Percentiles rank a stretch among this genome's conserved stretches.
Evolutionary conservation across 495 filamentous ascomycete genomes (phyloP).

Genomic region (Penicilliopsis zonata): DNA sequence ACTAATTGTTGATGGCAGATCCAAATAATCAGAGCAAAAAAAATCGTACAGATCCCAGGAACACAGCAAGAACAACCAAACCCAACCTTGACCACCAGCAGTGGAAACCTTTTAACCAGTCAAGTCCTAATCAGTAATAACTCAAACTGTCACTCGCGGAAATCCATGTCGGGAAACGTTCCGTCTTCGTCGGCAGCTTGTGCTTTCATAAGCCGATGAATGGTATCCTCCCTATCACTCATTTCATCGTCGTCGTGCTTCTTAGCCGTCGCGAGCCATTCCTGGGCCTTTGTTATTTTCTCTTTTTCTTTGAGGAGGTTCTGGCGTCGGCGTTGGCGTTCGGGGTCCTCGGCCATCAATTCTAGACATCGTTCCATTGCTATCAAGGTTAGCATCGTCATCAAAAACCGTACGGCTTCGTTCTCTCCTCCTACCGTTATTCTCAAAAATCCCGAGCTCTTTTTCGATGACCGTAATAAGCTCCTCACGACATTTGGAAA

Average conservation of each 20-base stretch:
- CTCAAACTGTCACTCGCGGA: not conserved
- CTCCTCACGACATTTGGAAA: slow-evolving; percentile 25
- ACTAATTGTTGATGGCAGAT: too few species aligned
- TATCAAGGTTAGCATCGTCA: slow-evolving; percentile 5
- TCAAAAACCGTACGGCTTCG: not conserved
- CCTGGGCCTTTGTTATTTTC: slow-evolving; percentile 31
- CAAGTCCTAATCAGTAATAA: too few species aligned
- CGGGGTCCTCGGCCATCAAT: slow-evolving; percentile 39
- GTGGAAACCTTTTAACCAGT: too few species aligned
- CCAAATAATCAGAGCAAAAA: too few species aligned
- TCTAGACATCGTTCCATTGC: slow-evolving; percentile 24
- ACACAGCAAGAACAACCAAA: too few species aligned
- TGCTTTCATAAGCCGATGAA: slow-evolving; percentile 1
- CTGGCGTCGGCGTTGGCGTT: slow-evolving; percentile 24
- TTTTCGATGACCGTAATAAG: slow-evolving; percentile 22
- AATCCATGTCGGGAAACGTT: not conserved
- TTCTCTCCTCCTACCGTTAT: slow-evolving; percentile 21
- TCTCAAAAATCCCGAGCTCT: slow-evolving; percentile 19
- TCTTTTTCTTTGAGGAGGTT: slow-evolving; percentile 27
- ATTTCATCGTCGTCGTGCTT: slow-evolving; percentile 3
- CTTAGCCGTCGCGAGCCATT: slow-evolving; percentile 20
- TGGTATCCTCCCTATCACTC: not conserved
- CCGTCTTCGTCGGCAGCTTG: slow-evolving; percentile 4
- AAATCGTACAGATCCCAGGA: too few species aligned
- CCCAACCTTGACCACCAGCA: too few species aligned